Base-by-base conservation (phyloP, 352 stramenopile species). In the Phytophthora sp. region DNA sequence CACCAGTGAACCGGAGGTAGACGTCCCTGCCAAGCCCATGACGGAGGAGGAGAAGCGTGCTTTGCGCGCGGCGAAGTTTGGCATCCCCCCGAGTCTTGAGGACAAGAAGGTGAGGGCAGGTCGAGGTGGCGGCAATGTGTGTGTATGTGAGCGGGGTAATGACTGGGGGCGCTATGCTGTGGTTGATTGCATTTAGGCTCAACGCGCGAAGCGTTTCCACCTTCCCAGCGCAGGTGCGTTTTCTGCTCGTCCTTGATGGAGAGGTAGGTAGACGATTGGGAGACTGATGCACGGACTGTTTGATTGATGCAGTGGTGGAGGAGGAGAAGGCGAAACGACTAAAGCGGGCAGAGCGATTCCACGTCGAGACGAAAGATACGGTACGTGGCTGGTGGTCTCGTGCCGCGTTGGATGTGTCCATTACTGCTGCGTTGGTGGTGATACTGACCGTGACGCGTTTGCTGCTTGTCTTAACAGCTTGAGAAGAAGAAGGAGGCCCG, bases 31-130 rank as follows among this genome's bases (percentile, higher is more conserved):
- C 15, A 74, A 86, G 46, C 41, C 63, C 8, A 49, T 80, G 65
- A 89, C 85, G 36, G 85, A 94, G 58, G 79, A 90, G 33, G 82
- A 93, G 60, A 95, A 95, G 74, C 79, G 84, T 56, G 88, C 84
- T 58, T 75, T 75, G 3, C 84, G 87, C 29, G 87, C 87, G 4
- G 85, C 86, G 50, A 95, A 95, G 67, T 95, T 90, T 58, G 84
- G 84, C 42, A 86, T 92, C 51, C 82, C 85, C 12, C 60, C 84
- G 54, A 85, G 85, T 53, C 69, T 89, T 13, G 82, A 88, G 41
- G 72, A 92, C 66, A 94, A 94, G 63, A 91, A 90, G 74, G 82
- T 93, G 63, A 20, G 60, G 31, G 4, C 8, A 16, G 21, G 2
- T 38, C n/a, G n/a, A 29, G 23, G 12, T 57, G 7, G 53, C 26